Conservation (phyloP, 805 yeast species). For the Kazachstania africana region DNA sequence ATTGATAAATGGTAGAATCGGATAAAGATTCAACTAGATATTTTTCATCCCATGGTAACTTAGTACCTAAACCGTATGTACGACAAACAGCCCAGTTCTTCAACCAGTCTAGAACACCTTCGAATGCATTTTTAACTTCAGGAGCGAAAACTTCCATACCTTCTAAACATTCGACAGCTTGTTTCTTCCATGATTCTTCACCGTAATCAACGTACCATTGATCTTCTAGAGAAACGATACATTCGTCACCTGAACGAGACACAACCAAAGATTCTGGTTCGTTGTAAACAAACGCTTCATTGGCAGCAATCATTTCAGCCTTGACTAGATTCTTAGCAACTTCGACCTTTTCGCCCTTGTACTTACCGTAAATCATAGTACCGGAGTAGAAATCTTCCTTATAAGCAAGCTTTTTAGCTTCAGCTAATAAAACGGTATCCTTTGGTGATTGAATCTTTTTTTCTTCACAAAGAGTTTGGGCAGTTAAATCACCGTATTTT, state of each 20-base stretch:
- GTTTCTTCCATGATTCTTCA: slow-evolving; percentile 78
- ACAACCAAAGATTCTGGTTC: slow-evolving; percentile 89
- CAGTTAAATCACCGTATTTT: slow-evolving; percentile 80
- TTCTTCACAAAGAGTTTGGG: slow-evolving; percentile 72
- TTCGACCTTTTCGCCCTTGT: slow-evolving; percentile 83
- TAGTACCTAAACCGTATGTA: slow-evolving; percentile 91
- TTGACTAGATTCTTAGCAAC: slow-evolving; percentile 80
- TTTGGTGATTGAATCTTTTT: slow-evolving; percentile 91
- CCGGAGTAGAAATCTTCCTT: slow-evolving; percentile 96
- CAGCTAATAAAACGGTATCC: slow-evolving; percentile 73
- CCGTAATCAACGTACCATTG: slow-evolving; percentile 98
- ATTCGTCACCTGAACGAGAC: slow-evolving; percentile 93
- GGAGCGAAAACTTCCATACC: slow-evolving; percentile 66
- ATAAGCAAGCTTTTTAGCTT: slow-evolving; percentile 90
- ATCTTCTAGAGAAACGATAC: slow-evolving; percentile 94
- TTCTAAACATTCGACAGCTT: slow-evolving; percentile 68
- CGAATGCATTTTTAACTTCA: slow-evolving; percentile 85
- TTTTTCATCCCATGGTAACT: slow-evolving; percentile 92
- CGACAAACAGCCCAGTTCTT: slow-evolving; percentile 98
- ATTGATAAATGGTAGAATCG: slow-evolving; percentile 92
- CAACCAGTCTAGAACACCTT: slow-evolving; percentile 90
- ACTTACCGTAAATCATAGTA: slow-evolving; percentile 65
- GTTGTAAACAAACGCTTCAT: slow-evolving; percentile 77
- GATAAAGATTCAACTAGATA: slow-evolving; percentile 89
- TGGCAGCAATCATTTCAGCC: slow-evolving; percentile 64